Conservation (phyloP, 805 yeast genomes). For the Candida ulmi region DNA sequence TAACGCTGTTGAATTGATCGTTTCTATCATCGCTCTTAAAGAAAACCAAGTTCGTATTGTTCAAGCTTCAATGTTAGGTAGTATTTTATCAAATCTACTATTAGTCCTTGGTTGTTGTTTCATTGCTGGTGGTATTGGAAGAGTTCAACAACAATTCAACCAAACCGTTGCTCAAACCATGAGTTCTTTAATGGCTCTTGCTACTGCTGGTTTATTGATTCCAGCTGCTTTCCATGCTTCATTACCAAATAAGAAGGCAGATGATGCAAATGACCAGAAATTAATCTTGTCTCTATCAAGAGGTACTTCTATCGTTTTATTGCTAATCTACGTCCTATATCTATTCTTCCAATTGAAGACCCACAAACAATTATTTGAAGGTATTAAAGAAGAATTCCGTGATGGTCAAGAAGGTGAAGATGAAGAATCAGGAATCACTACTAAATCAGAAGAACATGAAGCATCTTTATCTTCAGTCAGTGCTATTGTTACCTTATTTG, state of each 20-base stretch:
- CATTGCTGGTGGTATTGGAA: slow-evolving; percentile 83
- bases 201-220: slow-evolving; percentile 80
- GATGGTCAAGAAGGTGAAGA: slow-evolving; percentile 17
- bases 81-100: slow-evolving; percentile 80
- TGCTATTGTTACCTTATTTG: slow-evolving; percentile 47
- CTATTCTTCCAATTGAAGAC: slow-evolving; percentile 85
- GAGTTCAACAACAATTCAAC: slow-evolving; percentile 83
- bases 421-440: background rate
- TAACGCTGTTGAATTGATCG: slow-evolving; percentile 95
- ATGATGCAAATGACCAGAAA: slow-evolving; percentile 29
- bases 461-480: slow-evolving; percentile 44
- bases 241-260: slow-evolving; percentile 38
- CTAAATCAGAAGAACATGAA: slow-evolving; percentile 20
- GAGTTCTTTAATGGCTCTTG: slow-evolving; percentile 88
- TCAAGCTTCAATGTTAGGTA: slow-evolving; percentile 96
- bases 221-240: slow-evolving; percentile 96
- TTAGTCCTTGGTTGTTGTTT: slow-evolving; percentile 95
- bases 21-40: slow-evolving; percentile 80
- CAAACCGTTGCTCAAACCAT: slow-evolving; percentile 98
- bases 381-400: slow-evolving; percentile 36
- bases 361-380: slow-evolving; percentile 72
- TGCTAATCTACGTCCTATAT: slow-evolving; percentile 72
- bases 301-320: slow-evolving; percentile 76
- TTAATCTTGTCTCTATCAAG: slow-evolving; percentile 69
- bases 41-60: slow-evolving; percentile 89